Evolutionary conservation across 106 monocot genomes (phyloP).

Genomic region (Dendrobium nobile): DNA sequence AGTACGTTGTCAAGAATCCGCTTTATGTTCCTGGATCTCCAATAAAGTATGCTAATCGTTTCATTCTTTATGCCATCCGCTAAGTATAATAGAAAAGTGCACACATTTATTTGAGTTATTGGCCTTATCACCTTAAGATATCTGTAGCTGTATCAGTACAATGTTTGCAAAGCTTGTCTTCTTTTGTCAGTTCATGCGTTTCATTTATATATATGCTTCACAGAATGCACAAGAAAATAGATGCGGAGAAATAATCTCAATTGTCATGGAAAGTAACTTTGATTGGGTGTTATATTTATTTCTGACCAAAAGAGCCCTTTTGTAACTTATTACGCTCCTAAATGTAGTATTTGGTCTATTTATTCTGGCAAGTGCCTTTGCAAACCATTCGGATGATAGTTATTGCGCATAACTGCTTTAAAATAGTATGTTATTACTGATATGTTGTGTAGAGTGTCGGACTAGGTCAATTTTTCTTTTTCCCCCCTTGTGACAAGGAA

Average conservation of each 20-base stretch:
- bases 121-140: neutral
- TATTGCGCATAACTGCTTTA: neutral
- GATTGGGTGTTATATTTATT: neutral
- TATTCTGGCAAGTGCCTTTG: neutral
- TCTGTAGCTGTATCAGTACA: neutral
- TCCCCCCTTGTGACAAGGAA: neutral
- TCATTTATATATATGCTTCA: neutral
- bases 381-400: neutral
- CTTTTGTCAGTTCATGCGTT: neutral
- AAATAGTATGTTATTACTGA: neutral
- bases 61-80: neutral
- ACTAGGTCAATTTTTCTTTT: neutral
- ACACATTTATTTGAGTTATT: slow-evolving; percentile 1
- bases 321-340: neutral
- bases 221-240: neutral
- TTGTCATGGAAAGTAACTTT: neutral
- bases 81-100: neutral
- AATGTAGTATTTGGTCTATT: neutral
- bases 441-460: neutral
- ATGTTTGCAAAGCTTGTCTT: neutral
- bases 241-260: neutral
- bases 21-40: slow-evolving; percentile 74
- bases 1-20: slow-evolving; percentile 94
- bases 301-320: neutral
- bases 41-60: slow-evolving; percentile 53